phyloP scores from a whole-genome alignment of 305 asterid genomes.

The Rubia tinctorum region DNA sequence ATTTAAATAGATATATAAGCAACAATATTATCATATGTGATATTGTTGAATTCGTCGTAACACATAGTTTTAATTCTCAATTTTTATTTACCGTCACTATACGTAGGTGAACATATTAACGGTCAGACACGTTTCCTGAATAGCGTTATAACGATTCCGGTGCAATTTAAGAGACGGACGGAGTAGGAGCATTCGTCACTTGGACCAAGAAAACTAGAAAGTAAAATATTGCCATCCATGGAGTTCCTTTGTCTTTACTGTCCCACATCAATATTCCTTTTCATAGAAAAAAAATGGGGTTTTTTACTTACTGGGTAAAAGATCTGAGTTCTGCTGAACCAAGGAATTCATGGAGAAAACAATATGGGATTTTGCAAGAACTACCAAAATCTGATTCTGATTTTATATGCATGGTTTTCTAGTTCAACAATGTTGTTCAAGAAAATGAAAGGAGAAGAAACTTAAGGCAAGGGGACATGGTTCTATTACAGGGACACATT shows the following conservation, averaged over 20 bases:
- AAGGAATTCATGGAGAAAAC: neutral
- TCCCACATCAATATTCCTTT: neutral
- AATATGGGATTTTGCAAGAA: neutral
- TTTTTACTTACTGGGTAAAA: neutral
- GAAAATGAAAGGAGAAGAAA: neutral
- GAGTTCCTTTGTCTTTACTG: neutral
- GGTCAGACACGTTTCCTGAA: no score
- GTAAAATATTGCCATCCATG: neutral
- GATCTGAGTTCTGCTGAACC: neutral
- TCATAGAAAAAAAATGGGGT: neutral
- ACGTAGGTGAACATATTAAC: no score
- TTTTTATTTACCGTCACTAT: no score
- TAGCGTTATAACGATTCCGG: no score
- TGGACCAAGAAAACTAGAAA: neutral
- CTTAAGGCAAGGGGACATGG: conserved; percentile 18
- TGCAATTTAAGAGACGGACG: no score
- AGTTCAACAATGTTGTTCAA: neutral
- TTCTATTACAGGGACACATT: conserved; percentile 17
- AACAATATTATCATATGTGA: no score
- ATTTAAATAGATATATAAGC: no score
- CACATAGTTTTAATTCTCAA: no score
- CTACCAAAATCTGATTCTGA: neutral
- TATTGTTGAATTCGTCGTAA: no score
- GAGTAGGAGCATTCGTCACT: neutral
- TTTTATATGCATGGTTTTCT: neutral